phyloP scores from a whole-genome alignment of 768 basidiomycete species.

The Rhizopogon salebrosus region DNA sequence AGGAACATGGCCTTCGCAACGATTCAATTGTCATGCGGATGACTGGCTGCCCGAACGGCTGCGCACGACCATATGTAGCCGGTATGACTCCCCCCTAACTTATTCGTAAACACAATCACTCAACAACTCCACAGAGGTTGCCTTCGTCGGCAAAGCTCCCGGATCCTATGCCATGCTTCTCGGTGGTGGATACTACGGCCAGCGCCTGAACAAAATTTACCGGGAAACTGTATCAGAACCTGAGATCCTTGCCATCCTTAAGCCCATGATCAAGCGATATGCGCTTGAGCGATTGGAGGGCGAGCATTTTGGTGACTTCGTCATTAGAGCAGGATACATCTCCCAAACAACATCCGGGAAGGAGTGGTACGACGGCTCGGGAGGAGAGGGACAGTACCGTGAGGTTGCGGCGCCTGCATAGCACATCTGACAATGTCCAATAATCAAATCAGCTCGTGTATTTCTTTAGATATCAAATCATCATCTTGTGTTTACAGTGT shows the following conservation, averaged over 20 bases:
- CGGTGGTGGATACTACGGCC: constrained; percentile 92
- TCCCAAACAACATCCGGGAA: constrained; percentile 78
- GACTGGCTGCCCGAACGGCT: constrained; percentile 96
- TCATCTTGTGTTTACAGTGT: no score
- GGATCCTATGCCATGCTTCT: constrained; percentile 92
- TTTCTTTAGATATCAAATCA: neutral
- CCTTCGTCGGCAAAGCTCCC: constrained; percentile 94
- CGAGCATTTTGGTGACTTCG: constrained; percentile 94
- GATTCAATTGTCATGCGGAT: constrained; percentile 98
- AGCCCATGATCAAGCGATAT: constrained; percentile 92
- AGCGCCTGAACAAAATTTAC: constrained; percentile 95
- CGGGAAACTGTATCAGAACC: constrained; percentile 86
- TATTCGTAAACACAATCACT: neutral
- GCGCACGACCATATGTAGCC: constrained; percentile 89
- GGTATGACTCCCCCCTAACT: constrained; percentile 38
- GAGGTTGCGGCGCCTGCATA: constrained; percentile 21
- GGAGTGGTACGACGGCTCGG: constrained; percentile 82
- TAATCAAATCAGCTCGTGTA: neutral
- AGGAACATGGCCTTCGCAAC: constrained; percentile 87
- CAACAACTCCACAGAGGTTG: constrained; percentile 58
- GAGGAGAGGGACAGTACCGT: constrained; percentile 64
- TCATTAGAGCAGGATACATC: constrained; percentile 88
- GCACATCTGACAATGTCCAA: neutral
- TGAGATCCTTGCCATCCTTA: constrained; percentile 84
- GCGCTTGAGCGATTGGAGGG: constrained; percentile 82